Evolutionary conservation across 768 basidiomycete species (phyloP).

Genomic region (Serendipita sp.): DNA sequence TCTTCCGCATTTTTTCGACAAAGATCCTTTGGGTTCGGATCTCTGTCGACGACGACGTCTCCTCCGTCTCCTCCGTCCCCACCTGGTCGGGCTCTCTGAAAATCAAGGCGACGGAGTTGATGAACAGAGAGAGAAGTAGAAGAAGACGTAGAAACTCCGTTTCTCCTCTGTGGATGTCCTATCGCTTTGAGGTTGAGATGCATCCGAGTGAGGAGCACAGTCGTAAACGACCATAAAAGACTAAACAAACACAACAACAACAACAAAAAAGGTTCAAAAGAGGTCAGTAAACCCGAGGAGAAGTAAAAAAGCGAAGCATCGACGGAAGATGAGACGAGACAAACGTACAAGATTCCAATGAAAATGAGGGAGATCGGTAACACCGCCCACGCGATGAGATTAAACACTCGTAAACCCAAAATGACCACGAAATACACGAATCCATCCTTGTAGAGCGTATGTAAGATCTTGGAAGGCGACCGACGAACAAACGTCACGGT

Average conservation of each 20-base stretch:
- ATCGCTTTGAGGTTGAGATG: constrained; percentile 1
- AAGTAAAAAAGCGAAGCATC: too few relatives aligned
- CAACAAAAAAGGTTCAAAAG: too few relatives aligned
- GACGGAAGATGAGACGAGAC: background rate
- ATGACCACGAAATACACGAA: background rate
- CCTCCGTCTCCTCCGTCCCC: too few relatives aligned
- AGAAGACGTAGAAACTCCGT: too few relatives aligned
- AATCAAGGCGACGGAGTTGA: too few relatives aligned
- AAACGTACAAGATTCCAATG: constrained; percentile 3
- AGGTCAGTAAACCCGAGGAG: too few relatives aligned
- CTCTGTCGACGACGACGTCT: too few relatives aligned
- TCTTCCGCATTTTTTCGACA: too few relatives aligned
- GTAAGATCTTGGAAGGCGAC: background rate
- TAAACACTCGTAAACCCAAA: background rate
- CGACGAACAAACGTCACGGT: background rate
- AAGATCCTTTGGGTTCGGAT: too few relatives aligned
- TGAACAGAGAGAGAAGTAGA: too few relatives aligned
- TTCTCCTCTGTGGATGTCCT: background rate
- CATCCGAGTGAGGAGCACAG: background rate
- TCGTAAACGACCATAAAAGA: background rate
- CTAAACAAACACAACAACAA: background rate
- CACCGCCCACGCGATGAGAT: background rate
- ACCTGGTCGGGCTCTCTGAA: too few relatives aligned
- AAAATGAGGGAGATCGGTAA: background rate
- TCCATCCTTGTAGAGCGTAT: background rate